These are phyloP conservation scores for Jackrogersella multiformis DNA, from an alignment of 495 filamentous ascomycete genomes.

Conservation along the genomic window DNA sequence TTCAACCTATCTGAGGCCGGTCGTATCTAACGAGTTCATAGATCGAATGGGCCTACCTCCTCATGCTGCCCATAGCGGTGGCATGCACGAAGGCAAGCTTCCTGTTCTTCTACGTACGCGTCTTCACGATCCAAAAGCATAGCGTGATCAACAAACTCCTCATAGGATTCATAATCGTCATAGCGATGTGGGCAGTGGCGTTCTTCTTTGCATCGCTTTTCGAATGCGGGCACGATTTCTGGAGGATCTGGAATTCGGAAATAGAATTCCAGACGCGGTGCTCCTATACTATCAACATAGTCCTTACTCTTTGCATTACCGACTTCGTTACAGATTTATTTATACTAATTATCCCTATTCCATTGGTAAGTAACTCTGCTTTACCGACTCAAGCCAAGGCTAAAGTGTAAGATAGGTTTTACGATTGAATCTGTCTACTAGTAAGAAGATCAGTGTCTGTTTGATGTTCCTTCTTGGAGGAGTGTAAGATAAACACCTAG, in stretches of 20 bases:
- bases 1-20: not conserved
- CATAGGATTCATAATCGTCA: constrained; percentile 7
- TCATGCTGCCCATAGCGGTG: constrained; percentile 36
- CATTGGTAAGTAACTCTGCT: constrained; percentile 22
- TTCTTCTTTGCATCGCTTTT: constrained; percentile 36
- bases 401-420: constrained; percentile 18
- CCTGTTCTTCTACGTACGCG: constrained; percentile 41
- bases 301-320: constrained; percentile 33
- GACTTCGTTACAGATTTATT: constrained; percentile 41
- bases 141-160: constrained; percentile 18
- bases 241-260: constrained; percentile 29
- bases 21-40: constrained; percentile 8
- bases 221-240: constrained; percentile 33
- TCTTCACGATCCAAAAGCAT: constrained; percentile 31
- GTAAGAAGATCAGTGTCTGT: constrained; percentile 31
- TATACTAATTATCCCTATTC: constrained; percentile 40
- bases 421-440: constrained; percentile 24
- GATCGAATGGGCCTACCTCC: constrained; percentile 34
- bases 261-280: constrained; percentile 14
- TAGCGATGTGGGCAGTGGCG: constrained; percentile 15
- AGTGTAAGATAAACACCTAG: constrained; percentile 19
- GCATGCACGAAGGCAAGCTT: constrained; percentile 41
- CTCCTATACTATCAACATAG: constrained; percentile 6
- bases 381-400: not conserved
- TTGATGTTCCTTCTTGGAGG: constrained; percentile 36